Base-by-base conservation (phyloP, 495 filamentous ascomycete species). In the Xylaria grammica region DNA sequence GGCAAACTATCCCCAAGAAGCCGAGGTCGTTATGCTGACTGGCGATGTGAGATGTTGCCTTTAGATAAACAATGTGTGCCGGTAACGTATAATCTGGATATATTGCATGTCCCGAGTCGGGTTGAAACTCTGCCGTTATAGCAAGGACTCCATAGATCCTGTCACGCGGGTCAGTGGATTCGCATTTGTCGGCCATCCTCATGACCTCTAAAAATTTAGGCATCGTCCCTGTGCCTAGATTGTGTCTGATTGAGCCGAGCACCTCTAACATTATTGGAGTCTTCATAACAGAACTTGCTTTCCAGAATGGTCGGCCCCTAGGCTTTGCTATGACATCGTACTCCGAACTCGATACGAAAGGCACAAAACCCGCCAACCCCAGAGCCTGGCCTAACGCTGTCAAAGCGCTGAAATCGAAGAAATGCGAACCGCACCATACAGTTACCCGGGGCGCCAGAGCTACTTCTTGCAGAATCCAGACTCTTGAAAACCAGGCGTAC, bases 21-120 rank as follows among this genome's bases (percentile, higher is more conserved):
- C 24, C 48, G 26, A 50, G 48, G 26, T 50, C 24, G 0, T 50
- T 50, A 7, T 29, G 26, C 9, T 26, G 48, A n/a, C 11, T 50
- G 48, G 48, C 26, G 26, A 50, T 50, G 1, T 50, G 48, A 50
- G 24, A 50, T 22, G 48, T 50, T 29, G 48, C 48, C n/a, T 50
- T 50, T 30, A 50, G 1, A 50, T 50, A 50, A 26, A 29, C 48
- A 29, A 29, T 6, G 15, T 29, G 48, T 26, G 2, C 26, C n/a
- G 48, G 48, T 30, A 30, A 50, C 26, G 24, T 50, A 29, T 50
- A 50, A 9, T 50, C 48, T 8, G 48, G 48, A 50, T 29, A 50
- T 50, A 29, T 7, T 8, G 24, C n/a, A 29, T 7, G 13, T 50
- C 6, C 7, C 8, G 11, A 29, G 3, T 50, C 26, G 0, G 1